Evolutionary conservation across 768 basidiomycete species (phyloP), one percentile per base, ranked within the genome.

Genomic region (Russula olivacea): DNA sequence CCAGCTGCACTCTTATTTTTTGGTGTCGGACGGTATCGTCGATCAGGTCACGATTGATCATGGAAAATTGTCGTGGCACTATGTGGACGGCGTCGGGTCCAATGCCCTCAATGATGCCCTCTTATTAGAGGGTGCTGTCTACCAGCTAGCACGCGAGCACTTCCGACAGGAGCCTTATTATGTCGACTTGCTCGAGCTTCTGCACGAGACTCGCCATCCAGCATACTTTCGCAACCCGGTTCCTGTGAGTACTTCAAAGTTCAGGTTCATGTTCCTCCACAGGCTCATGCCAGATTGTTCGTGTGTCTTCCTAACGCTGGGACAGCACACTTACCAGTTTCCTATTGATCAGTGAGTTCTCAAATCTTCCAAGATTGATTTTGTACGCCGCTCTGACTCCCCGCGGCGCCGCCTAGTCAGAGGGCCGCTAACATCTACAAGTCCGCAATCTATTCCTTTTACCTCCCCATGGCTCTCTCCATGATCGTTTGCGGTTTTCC

Each of bases 401-500:
- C 32, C 34, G 38, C 70, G 2, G 1, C 17, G 4, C 34, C 34
- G 2, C 34, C 34, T 52, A 96, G 93, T 72, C 93, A 97, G 72
- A 82, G 83, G 65, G 82, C 91, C 61, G 96, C 98, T 72, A 94
- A 97, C 61, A 82, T 93, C 66, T 98, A 94, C 85, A 98, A 99
- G 78, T 97, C 95, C 34, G 92, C 96, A 0, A 98, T 83, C 78
- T 98, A 98, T 77, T 97, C 93, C 34, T 98, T 97, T 82, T 97
- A 98, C 79, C 91, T 99, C 66, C 93, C 97, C 49, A 91, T 98
- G 65, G 97, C 95, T 11, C 86, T 94, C 66, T 93, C 93, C 19
- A 87, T 98, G 88, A 83, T 87, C 73, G 78, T 93, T 73, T 82
- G 81, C 69, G 78, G 78, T 54, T 81, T 92, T 52, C 84, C 89